Base-by-base conservation (phyloP, 306 rosid genomes). In the Lablab purpureus region DNA sequence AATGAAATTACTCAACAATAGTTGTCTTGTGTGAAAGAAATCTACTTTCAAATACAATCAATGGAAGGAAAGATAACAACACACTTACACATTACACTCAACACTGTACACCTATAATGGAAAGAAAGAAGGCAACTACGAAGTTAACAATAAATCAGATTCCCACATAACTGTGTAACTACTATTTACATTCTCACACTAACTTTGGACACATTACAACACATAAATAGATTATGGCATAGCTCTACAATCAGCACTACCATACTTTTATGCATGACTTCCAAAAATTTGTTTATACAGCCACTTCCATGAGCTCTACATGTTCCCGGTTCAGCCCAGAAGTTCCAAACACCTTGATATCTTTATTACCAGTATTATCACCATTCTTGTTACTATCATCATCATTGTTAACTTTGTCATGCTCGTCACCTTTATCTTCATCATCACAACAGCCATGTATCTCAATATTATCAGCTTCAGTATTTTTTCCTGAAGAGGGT, bases 41-140 rank as follows among this genome's bases (percentile, higher is more conserved):
- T 17, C 75, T 58, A 74, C 82, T 69, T 82, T 77, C 84, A 67
- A 34, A 86, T 22, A 79, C 76, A 79, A 76, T 78, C 83, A 84
- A 76, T 81, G 73, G 36, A 64, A 46, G 23, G 59, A 37, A 64
- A 76, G 49, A 63, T 15, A 51, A 74, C 10, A 17, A 56, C 12
- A 43, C 47, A 72, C 80, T 56, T 17, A 14, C 28, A 77, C 40
- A 13, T 56, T 65, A 77, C 75, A 75, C 83, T 76, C 84, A 80
- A 80, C 80, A 80, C 88, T 89, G 82, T 91, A 93, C 97, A 93
- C 49, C 84, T 76, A 74, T 54, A n/a, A n/a, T n/a, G n/a, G n/a
- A n/a, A n/a, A n/a, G n/a, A n/a, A n/a, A n/a, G 71, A 71, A 80
- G 82, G 74, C 79, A 75, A 84, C 90, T 74, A 73, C 73, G 18